Percentiles rank a stretch among this genome's conserved stretches.
phyloP scores from a whole-genome alignment of 2,329 filamentous ascomycete species.

The Scopulariopsis brevicaulis region DNA sequence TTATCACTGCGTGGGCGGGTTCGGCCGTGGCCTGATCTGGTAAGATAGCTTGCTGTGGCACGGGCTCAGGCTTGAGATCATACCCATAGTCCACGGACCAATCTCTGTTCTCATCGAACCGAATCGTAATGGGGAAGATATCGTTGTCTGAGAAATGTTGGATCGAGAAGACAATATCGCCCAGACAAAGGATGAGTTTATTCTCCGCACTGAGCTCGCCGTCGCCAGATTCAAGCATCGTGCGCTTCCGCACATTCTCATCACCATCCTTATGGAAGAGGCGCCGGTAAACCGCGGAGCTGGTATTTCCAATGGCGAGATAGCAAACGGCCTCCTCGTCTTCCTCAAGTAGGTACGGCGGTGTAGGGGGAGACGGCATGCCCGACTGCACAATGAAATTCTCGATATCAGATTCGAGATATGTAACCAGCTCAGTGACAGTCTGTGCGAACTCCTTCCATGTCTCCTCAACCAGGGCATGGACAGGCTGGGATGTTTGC shows the following conservation, averaged over 20 bases:
- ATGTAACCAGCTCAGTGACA: slow-evolving; percentile 6
- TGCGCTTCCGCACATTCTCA: slow-evolving; percentile 1
- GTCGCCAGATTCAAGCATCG: neutral
- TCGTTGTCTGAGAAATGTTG: neutral
- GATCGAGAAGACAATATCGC: neutral
- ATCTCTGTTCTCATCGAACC: neutral
- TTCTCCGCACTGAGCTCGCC: neutral
- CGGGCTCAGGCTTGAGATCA: neutral
- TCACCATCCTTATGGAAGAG: neutral
- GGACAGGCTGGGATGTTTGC: neutral
- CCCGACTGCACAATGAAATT: neutral
- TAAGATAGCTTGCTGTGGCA: neutral
- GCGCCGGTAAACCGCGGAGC: neutral
- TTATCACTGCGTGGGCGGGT: neutral
- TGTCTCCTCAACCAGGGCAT: slow-evolving; percentile 2
- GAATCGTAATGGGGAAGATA: neutral
- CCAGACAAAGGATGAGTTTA: slow-evolving; percentile 1
- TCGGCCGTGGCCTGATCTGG: neutral
- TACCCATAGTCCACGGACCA: slow-evolving; percentile 1
- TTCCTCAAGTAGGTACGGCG: slow-evolving; percentile 7
- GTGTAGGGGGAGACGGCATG: slow-evolving; percentile 2
- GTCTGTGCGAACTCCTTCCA: slow-evolving; percentile 7
- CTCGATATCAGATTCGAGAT: slow-evolving; percentile 6
- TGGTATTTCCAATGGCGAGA: slow-evolving; percentile 5
- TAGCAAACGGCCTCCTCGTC: slow-evolving; percentile 6